A percentile compares a stretch with the other conserved stretches of the same genome.
Conservation (phyloP, 768 basidiomycete genomes). For the Termitomyces sp. region DNA sequence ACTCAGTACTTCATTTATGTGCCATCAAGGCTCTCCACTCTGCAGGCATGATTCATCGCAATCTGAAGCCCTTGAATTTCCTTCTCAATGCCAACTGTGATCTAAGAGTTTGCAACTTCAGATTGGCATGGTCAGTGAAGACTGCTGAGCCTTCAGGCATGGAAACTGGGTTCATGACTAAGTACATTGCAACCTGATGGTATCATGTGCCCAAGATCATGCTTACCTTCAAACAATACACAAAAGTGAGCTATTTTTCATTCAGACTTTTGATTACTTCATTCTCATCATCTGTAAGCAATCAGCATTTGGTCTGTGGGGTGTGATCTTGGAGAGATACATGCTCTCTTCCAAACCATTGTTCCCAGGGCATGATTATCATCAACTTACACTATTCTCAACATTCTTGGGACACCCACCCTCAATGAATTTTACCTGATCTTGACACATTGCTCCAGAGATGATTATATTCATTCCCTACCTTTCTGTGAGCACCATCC, state of each 20-base stretch:
- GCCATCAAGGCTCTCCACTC: no score
- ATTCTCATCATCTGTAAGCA: no score
- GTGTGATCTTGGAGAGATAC: conserved; percentile 87
- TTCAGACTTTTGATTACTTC: no score
- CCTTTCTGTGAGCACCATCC: conserved; percentile 88
- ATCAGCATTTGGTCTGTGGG: conserved; percentile 89
- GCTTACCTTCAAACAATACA: no score
- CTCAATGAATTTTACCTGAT: no score
- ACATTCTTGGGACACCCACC: no score
- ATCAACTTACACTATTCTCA: conserved; percentile 95
- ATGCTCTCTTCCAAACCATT: conserved; percentile 97
- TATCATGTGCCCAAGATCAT: conserved; percentile 98
- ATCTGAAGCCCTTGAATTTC: conserved; percentile 97
- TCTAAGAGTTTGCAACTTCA: no score
- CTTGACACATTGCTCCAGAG: conserved; percentile 85
- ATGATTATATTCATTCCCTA: conserved; percentile 91
- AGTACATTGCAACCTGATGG: conserved; percentile 98
- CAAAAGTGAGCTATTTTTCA: no score
- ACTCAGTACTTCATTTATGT: conserved; percentile 92
- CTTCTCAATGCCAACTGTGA: no score
- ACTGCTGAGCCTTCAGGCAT: no score
- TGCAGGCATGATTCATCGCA: conserved; percentile 95
- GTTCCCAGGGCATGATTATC: conserved; percentile 95
- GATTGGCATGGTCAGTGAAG: no score
- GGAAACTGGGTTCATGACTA: no score